Conservation (phyloP, 768 basidiomycete species). For the Pluteus cervinus region DNA sequence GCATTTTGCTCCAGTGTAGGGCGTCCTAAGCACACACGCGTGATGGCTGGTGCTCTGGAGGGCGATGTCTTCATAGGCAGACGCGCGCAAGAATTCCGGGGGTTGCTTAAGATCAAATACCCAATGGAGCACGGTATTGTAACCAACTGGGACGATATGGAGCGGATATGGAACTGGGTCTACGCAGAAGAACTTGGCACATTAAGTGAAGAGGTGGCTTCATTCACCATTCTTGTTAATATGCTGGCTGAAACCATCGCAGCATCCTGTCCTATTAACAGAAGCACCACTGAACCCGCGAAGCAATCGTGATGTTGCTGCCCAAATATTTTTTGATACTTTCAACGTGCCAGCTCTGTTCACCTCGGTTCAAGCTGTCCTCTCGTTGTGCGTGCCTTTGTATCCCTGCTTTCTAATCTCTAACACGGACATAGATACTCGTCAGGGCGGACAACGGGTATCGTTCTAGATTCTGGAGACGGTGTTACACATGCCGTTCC, state of each 20-base stretch:
- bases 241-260: constrained; percentile 11
- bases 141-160: constrained; percentile 99
- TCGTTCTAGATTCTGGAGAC: constrained; percentile 97
- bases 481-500: constrained; percentile 99
- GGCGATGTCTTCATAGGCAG: constrained; percentile 96
- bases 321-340: constrained; percentile 99
- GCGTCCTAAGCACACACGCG: constrained; percentile 93
- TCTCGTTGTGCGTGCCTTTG: constrained; percentile 84
- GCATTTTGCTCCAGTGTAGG: no score
- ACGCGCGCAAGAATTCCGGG: constrained; percentile 92
- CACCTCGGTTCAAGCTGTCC: constrained; percentile 94
- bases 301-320: constrained; percentile 92
- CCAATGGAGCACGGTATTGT: constrained; percentile 99
- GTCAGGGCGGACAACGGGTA: constrained; percentile 97
- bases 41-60: constrained; percentile 96
- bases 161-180: constrained; percentile 98
- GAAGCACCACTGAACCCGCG: constrained; percentile 98
- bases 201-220: constrained; percentile 86
- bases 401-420: constrained; percentile 1
- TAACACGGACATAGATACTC: constrained; percentile 64
- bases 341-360: constrained; percentile 99
- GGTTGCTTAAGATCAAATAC: constrained; percentile 95
- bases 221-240: constrained; percentile 9
- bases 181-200: constrained; percentile 95
- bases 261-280: constrained; percentile 97